Evolutionary conservation across 2,329 filamentous ascomycete genomes (phyloP), one percentile per base, ranked within the genome.

Genomic region (Talaromyces albobiverticillius): DNA sequence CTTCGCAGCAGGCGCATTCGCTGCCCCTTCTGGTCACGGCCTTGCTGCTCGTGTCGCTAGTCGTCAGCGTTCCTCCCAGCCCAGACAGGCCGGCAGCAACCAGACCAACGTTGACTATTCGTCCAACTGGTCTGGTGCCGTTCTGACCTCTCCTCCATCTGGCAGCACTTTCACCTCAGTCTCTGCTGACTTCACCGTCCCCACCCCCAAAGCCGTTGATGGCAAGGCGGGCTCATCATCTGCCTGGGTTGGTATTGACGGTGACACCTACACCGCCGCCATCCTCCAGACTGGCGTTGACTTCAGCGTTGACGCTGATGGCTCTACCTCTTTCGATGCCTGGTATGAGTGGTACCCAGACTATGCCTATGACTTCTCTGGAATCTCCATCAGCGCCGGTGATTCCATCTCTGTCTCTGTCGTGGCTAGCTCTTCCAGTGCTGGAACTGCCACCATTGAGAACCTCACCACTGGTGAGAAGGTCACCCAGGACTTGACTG

Each of bases 331-430:
- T 7, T 84, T 77, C 60, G 76, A 80, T 51, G 79, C 81, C 14
- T 85, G 82, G 81, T 84, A 82, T 61, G 82, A 84, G 64, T 85
- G 81, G 82, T 82, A 78, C 60, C 81, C 82, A 0, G 77, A 82
- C 61, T 78, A 78, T 59, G 76, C 80, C 18, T 76, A 80, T 60
- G 75, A 79, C 62, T 83, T 83, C 67, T 63, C 59, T 40, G 71
- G 73, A 55, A 70, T 83, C 56, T 51, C 62, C 3, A 66, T 82
- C 49, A 59, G 63, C 14, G 74, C 75, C 1, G 79, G 79, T 16
- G 72, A 82, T 54, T 62, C 64, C 6, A 75, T 82, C 53, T 66
- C 61, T 16, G 63, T 74, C 59, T 74, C 62, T 48, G 74, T 69
- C 57, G 67, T 53, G 58, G 76, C 70, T 6, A 74, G 64, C 3